A percentile compares a stretch with the other conserved stretches of the same genome.
Evolutionary conservation across 441 rosid species (phyloP).

Genomic region (Gossypium lobatum): DNA sequence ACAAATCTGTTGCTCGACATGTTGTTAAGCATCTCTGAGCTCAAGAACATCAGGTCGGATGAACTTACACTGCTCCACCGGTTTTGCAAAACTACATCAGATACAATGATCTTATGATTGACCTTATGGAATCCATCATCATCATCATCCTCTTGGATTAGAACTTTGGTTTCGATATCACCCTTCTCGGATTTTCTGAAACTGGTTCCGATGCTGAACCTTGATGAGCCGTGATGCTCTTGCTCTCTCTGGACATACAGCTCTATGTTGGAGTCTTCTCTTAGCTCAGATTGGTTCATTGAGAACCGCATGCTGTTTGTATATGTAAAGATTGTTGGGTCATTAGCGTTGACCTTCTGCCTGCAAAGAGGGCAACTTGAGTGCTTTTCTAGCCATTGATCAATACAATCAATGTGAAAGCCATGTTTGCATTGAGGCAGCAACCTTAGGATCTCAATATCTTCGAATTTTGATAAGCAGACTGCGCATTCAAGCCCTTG

Average conservation of each 20-base stretch:
- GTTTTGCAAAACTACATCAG: constrained; percentile 59
- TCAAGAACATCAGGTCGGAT: constrained; percentile 75
- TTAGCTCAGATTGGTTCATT: constrained; percentile 34
- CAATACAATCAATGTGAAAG: constrained; percentile 58
- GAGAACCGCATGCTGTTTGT: constrained; percentile 55
- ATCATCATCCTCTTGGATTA: constrained; percentile 25
- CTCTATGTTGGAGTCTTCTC: constrained; percentile 55
- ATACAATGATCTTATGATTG: constrained; percentile 61
- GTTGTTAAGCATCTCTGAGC: constrained; percentile 62
- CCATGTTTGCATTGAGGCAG: constrained; percentile 62
- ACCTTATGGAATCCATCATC: constrained; percentile 44
- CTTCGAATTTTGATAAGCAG: constrained; percentile 59
- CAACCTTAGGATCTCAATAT: constrained; percentile 43
- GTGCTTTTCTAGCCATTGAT: constrained; percentile 58
- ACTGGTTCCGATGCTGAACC: constrained; percentile 75
- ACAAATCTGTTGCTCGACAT: constrained; percentile 54
- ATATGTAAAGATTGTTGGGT: constrained; percentile 37
- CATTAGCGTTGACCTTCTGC: constrained; percentile 43
- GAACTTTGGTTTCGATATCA: constrained; percentile 29
- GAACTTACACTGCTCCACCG: constrained; percentile 91
- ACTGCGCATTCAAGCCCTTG: constrained; percentile 64
- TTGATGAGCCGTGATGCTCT: constrained; percentile 46
- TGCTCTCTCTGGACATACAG: constrained; percentile 66
- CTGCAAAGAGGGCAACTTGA: constrained; percentile 22
- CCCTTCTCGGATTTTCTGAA: constrained; percentile 38